Conservation (phyloP, 306 rosid genomes). For the Citrullus mucosospermus region DNA sequence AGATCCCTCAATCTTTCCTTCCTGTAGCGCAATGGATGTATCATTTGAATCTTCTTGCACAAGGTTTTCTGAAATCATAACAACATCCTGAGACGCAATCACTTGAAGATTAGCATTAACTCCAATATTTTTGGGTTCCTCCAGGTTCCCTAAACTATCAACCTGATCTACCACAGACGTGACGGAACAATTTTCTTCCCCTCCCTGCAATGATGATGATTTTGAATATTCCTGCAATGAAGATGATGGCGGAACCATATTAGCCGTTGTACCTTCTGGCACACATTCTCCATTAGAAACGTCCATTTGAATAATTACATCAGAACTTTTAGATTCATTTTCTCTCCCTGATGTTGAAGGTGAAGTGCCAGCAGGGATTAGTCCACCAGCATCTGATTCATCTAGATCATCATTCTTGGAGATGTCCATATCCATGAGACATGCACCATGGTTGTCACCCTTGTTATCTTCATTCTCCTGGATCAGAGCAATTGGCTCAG, state of each 20-base stretch:
- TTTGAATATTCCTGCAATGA: not conserved
- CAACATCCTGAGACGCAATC: constrained; percentile 1
- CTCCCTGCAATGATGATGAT: constrained; percentile 12
- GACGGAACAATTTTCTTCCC: constrained; percentile 7
- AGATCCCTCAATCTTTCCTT: not conserved
- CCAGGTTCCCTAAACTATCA: constrained; percentile 5
- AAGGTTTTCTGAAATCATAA: not conserved
- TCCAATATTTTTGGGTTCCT: constrained; percentile 10
- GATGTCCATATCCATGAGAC: constrained; percentile 19
- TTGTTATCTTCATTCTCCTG: constrained; percentile 2
- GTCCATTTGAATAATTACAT: constrained; percentile 6
- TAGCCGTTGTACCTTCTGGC: not conserved
- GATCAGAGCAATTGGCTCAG: constrained; percentile 5
- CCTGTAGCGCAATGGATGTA: not conserved
- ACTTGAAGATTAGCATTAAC: not conserved
- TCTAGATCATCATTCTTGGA: constrained; percentile 12
- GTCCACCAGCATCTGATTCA: constrained; percentile 14
- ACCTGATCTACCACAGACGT: constrained; percentile 7
- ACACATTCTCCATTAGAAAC: not conserved
- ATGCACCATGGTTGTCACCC: constrained; percentile 7
- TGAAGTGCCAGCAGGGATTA: constrained; percentile 3
- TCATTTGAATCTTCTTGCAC: not conserved
- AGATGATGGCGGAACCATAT: constrained; percentile 5
- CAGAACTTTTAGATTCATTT: constrained; percentile 10
- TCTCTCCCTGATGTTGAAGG: constrained; percentile 1